These are phyloP conservation scores for Arabidopsis suecica DNA, from an alignment of 345 rosid genomes.

Conservation along the genomic window DNA sequence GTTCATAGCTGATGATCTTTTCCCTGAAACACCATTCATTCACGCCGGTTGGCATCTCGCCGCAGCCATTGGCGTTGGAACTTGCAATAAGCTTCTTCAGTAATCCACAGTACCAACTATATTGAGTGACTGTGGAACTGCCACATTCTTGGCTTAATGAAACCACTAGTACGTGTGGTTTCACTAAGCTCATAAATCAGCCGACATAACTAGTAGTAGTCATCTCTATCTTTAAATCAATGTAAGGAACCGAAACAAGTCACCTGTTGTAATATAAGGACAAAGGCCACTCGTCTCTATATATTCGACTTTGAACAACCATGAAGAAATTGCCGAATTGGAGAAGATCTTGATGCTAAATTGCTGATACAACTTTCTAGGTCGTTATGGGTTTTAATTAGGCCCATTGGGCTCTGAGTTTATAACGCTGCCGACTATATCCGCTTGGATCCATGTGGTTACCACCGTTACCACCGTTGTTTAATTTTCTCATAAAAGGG, in stretches of 20 bases:
- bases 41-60: conserved; percentile 99
- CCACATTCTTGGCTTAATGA: conserved; percentile 39
- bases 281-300: too few relatives aligned
- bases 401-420: too few relatives aligned
- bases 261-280: too few relatives aligned
- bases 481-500: too few relatives aligned
- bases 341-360: too few relatives aligned
- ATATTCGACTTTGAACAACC: too few relatives aligned
- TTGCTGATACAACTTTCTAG: too few relatives aligned
- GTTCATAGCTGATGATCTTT: conserved; percentile 89
- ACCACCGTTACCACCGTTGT: too few relatives aligned
- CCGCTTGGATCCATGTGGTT: too few relatives aligned
- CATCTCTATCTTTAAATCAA: neutral
- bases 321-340: too few relatives aligned
- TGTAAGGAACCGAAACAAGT: neutral
- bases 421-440: too few relatives aligned
- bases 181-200: neutral
- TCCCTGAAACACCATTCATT: conserved; percentile 75
- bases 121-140: conserved; percentile 34
- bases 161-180: neutral
- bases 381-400: too few relatives aligned
- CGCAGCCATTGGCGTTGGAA: conserved; percentile 89
- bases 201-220: conserved; percentile 17
- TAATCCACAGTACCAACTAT: conserved; percentile 42
- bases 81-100: conserved; percentile 92